Conservation (phyloP, 805 yeast species). For the Lipomyces orientalis region DNA sequence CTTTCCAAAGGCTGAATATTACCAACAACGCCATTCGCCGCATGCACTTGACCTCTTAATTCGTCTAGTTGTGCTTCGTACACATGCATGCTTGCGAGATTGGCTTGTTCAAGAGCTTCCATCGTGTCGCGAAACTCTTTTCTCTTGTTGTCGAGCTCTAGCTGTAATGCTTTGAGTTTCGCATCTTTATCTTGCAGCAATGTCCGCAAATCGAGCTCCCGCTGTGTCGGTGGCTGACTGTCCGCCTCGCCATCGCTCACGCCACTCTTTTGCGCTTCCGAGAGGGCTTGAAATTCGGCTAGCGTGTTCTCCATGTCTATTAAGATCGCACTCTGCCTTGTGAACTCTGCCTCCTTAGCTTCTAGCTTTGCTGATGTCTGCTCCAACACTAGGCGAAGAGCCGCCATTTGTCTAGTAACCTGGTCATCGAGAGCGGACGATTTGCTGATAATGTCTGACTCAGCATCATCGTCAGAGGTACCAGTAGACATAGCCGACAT, state of each 20-base stretch:
- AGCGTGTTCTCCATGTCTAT: constrained; percentile 57
- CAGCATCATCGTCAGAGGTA: constrained; percentile 9
- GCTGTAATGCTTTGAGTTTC: constrained; percentile 40
- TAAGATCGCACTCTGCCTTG: constrained; percentile 54
- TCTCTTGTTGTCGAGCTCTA: constrained; percentile 43
- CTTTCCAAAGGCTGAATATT: constrained; percentile 41
- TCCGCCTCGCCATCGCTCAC: constrained; percentile 39
- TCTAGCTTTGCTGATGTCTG: constrained; percentile 34
- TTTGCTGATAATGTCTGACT: background rate
- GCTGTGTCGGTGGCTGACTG: constrained; percentile 22
- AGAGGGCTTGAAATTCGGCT: constrained; percentile 46
- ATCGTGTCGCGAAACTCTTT: constrained; percentile 44
- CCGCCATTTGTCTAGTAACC: constrained; percentile 21
- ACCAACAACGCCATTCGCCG: constrained; percentile 38
- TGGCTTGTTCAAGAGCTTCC: constrained; percentile 37
- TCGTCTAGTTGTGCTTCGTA: constrained; percentile 33
- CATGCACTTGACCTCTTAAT: constrained; percentile 34
- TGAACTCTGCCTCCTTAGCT: constrained; percentile 46
- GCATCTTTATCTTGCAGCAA: constrained; percentile 42
- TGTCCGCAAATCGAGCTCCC: constrained; percentile 41
- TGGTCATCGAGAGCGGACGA: background rate
- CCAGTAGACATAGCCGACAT: background rate
- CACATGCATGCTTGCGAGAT: constrained; percentile 28
- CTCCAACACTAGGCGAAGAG: constrained; percentile 37
- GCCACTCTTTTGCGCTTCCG: constrained; percentile 20